Evolutionary conservation across 139 green algal species (phyloP).

Genomic region (Nannochloris sp.): DNA sequence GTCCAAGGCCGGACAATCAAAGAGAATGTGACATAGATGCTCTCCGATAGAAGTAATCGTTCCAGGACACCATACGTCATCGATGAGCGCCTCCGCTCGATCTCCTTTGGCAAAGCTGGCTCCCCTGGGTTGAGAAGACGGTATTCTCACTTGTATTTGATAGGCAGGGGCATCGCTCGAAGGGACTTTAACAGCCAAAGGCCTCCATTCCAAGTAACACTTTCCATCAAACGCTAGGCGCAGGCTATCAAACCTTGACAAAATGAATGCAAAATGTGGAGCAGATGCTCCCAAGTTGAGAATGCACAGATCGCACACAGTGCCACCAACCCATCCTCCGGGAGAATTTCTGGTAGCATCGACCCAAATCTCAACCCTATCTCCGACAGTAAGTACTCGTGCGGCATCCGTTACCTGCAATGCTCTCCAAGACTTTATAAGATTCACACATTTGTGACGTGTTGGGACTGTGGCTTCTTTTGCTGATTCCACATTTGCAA

Average conservation of each 20-base stretch:
- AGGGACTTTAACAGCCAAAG: background rate
- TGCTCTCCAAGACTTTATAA: background rate
- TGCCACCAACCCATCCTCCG: background rate
- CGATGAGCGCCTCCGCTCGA: background rate
- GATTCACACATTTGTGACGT: too few relatives aligned
- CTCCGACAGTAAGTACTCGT: background rate
- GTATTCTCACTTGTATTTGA: background rate
- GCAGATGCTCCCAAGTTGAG: background rate
- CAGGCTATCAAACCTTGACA: background rate
- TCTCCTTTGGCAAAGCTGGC: background rate
- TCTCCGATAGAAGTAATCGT: background rate
- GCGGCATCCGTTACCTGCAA: background rate
- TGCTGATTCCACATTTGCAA: too few relatives aligned
- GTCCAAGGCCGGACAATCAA: background rate
- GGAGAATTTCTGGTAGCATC: background rate
- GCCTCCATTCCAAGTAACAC: background rate
- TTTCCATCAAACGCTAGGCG: background rate
- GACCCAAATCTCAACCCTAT: background rate
- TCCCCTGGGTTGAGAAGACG: background rate
- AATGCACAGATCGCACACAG: background rate
- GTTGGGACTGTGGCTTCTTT: too few relatives aligned
- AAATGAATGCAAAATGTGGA: slow-evolving; percentile 2
- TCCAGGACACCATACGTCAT: background rate
- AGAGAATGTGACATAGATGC: background rate
- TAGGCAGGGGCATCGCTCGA: background rate